phyloP scores from a whole-genome alignment of 768 basidiomycete genomes.

The Nidularia pulvinata region DNA sequence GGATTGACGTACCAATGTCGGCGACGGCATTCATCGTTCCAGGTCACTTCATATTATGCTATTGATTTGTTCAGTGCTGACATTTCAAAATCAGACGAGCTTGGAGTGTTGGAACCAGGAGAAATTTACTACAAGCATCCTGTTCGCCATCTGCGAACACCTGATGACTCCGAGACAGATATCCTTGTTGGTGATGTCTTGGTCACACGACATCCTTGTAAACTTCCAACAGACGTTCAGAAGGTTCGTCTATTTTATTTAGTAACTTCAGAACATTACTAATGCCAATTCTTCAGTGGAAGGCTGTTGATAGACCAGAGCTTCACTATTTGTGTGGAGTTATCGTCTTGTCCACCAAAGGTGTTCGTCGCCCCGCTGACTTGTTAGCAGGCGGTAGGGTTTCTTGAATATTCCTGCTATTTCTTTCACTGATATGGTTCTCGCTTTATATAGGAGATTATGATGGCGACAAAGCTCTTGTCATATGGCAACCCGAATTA shows the following conservation, averaged over 20 bases:
- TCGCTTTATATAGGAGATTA: slow-evolving; percentile 51
- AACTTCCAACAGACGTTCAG: slow-evolving; percentile 65
- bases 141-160: slow-evolving; percentile 30
- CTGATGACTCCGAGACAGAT: slow-evolving; percentile 45
- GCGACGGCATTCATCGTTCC: slow-evolving; percentile 64
- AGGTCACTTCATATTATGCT: slow-evolving; percentile 25
- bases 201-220: slow-evolving; percentile 69
- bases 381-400: slow-evolving; percentile 58
- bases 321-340: slow-evolving; percentile 55
- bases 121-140: slow-evolving; percentile 62
- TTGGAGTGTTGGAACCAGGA: slow-evolving; percentile 45
- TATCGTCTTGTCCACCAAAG: slow-evolving; percentile 55
- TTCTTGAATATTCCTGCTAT: slow-evolving; percentile 2
- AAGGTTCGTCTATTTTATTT: slow-evolving; percentile 36
- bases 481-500: slow-evolving; percentile 58
- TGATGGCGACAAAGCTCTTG: slow-evolving; percentile 63
- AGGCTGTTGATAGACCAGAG: slow-evolving; percentile 49
- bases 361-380: slow-evolving; percentile 56
- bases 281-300: slow-evolving; percentile 33
- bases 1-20: slow-evolving; percentile 55
- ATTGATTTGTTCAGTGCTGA: not conserved
- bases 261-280: not conserved
- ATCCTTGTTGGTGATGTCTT: slow-evolving; percentile 57
- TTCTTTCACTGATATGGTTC: not conserved
- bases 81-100: slow-evolving; percentile 38